Evolutionary conservation across 2,329 filamentous ascomycete genomes (phyloP).

Genomic region (Pyricularia grisea): DNA sequence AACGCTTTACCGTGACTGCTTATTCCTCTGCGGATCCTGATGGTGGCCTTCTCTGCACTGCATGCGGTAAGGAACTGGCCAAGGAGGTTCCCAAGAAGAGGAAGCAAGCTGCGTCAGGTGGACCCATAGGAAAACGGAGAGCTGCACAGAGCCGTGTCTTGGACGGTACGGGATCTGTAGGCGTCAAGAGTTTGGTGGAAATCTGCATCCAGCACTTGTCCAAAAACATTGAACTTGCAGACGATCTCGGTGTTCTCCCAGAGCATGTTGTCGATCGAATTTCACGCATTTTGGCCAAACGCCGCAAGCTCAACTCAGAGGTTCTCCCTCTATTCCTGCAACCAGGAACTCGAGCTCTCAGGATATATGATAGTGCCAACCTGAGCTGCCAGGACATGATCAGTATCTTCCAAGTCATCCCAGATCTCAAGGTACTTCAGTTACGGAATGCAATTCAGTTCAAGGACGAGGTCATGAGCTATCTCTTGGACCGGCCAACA

Average conservation of each 20-base stretch:
- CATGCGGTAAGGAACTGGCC: conserved; percentile 70
- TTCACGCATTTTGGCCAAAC: conserved; percentile 50
- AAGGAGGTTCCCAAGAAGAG: conserved; percentile 51
- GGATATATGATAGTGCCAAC: conserved; percentile 51
- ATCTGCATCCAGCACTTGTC: conserved; percentile 54
- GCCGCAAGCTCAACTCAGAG: conserved; percentile 41
- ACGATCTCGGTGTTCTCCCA: conserved; percentile 52
- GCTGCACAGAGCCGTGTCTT: conserved; percentile 77
- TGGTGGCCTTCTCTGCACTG: conserved; percentile 77
- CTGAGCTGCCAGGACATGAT: conserved; percentile 69
- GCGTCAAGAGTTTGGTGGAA: conserved; percentile 59
- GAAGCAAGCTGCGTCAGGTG: conserved; percentile 39
- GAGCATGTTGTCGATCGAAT: conserved; percentile 47
- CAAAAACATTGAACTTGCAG: conserved; percentile 52
- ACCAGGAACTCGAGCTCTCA: conserved; percentile 37
- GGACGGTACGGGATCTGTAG: conserved; percentile 59
- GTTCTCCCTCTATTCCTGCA: conserved; percentile 50
- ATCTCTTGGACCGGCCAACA: conserved; percentile 63
- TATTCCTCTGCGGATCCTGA: conserved; percentile 75
- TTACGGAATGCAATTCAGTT: conserved; percentile 83
- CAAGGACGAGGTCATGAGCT: conserved; percentile 76
- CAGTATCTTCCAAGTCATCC: conserved; percentile 68
- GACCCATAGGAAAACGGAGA: conserved; percentile 52
- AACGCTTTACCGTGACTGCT: conserved; percentile 85
- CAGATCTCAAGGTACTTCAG: conserved; percentile 60